These are phyloP conservation scores for Curvularia verruculosa DNA, from an alignment of 2,329 filamentous ascomycete species.

Conservation along the genomic window DNA sequence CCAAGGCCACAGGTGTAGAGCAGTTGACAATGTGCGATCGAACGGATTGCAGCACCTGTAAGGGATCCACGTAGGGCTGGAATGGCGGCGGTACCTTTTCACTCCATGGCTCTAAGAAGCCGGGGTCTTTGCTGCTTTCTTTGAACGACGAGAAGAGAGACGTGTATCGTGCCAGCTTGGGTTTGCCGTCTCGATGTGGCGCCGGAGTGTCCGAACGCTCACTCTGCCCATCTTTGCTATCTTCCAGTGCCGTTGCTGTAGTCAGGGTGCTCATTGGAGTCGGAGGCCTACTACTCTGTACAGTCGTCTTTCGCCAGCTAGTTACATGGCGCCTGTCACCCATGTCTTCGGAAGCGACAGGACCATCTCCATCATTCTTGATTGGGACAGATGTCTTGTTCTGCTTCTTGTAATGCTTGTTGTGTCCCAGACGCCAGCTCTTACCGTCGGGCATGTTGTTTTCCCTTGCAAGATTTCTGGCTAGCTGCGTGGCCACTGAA, in stretches of 20 bases:
- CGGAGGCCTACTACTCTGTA: slow-evolving; percentile 29
- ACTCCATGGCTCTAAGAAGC: slow-evolving; percentile 39
- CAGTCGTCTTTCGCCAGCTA: slow-evolving; percentile 34
- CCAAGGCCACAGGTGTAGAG: slow-evolving; percentile 31
- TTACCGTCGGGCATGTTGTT: slow-evolving; percentile 28
- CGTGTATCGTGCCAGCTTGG: slow-evolving; percentile 51
- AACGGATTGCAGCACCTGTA: slow-evolving; percentile 33
- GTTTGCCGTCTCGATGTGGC: slow-evolving; percentile 44
- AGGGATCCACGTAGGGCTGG: slow-evolving; percentile 32
- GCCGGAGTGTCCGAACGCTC: slow-evolving; percentile 41
- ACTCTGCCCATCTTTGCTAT: slow-evolving; percentile 31
- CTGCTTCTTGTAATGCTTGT: slow-evolving; percentile 26
- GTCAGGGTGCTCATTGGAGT: slow-evolving; percentile 25
- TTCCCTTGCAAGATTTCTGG: slow-evolving; percentile 1
- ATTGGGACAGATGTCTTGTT: slow-evolving; percentile 18
- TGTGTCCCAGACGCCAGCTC: slow-evolving; percentile 32
- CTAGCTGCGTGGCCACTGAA: slow-evolving; percentile 12
- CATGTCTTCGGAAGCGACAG: slow-evolving; percentile 16
- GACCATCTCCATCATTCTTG: slow-evolving; percentile 14
- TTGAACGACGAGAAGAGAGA: slow-evolving; percentile 40
- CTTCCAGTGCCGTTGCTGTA: slow-evolving; percentile 29
- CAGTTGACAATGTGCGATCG: slow-evolving; percentile 35
- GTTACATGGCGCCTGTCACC: slow-evolving; percentile 24
- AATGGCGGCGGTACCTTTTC: slow-evolving; percentile 22
- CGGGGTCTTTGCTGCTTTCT: slow-evolving; percentile 24